Base-by-base conservation (phyloP, 345 rosid species). In the Rhizophora mangle region DNA sequence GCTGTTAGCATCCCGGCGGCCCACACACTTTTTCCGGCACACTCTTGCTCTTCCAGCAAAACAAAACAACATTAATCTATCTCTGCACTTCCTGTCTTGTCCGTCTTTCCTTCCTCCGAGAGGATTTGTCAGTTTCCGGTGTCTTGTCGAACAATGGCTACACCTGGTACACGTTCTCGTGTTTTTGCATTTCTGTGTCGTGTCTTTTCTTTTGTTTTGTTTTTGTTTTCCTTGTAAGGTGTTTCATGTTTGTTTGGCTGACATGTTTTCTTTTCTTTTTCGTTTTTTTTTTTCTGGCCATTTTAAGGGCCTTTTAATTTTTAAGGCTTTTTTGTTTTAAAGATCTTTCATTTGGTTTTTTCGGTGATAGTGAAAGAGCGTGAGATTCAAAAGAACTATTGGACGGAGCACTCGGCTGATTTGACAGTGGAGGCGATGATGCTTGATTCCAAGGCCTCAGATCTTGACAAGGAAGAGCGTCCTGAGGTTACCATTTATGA, bases 381-480 rank as follows among this genome's bases (percentile, higher is more conserved):
- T 70, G 79, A 73, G 63, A 72, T 85, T 62, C 96, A 92, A 77
- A 95, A 85, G 84, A 86, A 74, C 68, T 95, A 90, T 77, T 95
- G 99, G 98, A 78, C 79, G 49, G 98, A 92, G 68, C 89, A 90
- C 77, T 87, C 96, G 0, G 78, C 71, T 15, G 87, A 88, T 82
- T 74, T 90, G 71, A 85, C 94, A 3, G 84, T 88, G 70, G 96
- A 92, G 84, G 85, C 91, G 43, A 95, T 95, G 99, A 95, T 95
- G 96, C 98, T 95, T 8, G 99, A 92, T 73, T 92, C 99, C 57
- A 76, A 78, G 64, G 99, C 97, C 51, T 72, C 89, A 63, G 96
- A 92, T 84, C 96, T 95, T 65, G 97, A 95, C 88, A 95, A 85
- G 68, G 97, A 95, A 80, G 99, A 92, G 73, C 93, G 96, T 2